A percentile compares a stretch with the other conserved stretches of the same genome.
Conservation (phyloP, 2,329 filamentous ascomycete species). For the Hirsutella rhossiliensis region DNA sequence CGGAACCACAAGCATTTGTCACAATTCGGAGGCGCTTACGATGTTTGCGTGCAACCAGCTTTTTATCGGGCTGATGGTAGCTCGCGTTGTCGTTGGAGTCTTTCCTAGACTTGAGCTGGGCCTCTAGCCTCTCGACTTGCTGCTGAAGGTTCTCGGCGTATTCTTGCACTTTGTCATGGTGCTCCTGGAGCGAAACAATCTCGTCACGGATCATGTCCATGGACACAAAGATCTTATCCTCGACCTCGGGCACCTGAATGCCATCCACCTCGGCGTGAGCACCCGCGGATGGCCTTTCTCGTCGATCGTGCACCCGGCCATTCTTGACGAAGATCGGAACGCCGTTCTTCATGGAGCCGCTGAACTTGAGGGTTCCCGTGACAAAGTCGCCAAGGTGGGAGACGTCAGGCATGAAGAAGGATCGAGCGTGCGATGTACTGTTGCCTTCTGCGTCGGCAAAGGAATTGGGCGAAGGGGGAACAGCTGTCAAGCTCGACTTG, state of each 20-base stretch:
- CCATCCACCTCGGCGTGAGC: conserved; percentile 37
- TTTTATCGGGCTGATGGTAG: conserved; percentile 31
- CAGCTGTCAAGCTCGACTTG: conserved; percentile 28
- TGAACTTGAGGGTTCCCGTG: conserved; percentile 40
- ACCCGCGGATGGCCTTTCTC: conserved; percentile 17
- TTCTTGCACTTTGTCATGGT: conserved; percentile 41
- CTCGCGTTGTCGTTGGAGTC: conserved; percentile 24
- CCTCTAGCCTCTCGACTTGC: conserved; percentile 37
- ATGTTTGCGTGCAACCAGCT: conserved; percentile 39
- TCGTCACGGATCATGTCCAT: conserved; percentile 51
- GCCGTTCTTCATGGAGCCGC: conserved; percentile 36
- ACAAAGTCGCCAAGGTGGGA: conserved; percentile 45
- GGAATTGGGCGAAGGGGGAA: conserved; percentile 23
- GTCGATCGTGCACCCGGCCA: conserved; percentile 34
- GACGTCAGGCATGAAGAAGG: conserved; percentile 42
- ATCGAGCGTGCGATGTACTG: conserved; percentile 31
- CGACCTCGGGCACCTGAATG: conserved; percentile 37
- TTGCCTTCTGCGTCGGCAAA: conserved; percentile 18
- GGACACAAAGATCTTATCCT: conserved; percentile 46
- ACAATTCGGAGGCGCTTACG: conserved; percentile 28
- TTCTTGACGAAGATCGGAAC: conserved; percentile 45
- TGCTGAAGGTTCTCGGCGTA: conserved; percentile 41
- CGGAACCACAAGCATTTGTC: too few species aligned
- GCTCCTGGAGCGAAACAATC: conserved; percentile 41
- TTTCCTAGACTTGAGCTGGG: conserved; percentile 34